A percentile compares a stretch with the other conserved stretches of the same genome.
Conservation (phyloP, 2,329 filamentous ascomycete genomes). For the Cladosporium sp. region DNA sequence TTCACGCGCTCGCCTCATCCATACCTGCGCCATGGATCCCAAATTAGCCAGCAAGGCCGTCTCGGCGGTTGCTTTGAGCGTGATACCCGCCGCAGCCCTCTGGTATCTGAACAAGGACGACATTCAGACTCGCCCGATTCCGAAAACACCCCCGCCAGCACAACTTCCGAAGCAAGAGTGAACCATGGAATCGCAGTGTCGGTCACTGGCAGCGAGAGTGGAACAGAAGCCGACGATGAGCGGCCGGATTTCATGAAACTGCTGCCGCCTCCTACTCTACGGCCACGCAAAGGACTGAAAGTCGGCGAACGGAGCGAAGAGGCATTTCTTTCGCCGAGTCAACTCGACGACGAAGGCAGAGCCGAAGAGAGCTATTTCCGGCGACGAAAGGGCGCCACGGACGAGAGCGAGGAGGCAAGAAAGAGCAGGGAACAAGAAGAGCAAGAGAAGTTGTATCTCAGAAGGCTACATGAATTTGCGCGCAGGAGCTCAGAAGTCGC, state of each 20-base stretch:
- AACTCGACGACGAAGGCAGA: constrained; percentile 44
- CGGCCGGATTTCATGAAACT: constrained; percentile 70
- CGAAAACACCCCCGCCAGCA: not conserved
- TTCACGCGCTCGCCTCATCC: constrained; percentile 27
- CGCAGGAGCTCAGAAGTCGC: constrained; percentile 57
- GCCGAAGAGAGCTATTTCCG: constrained; percentile 36
- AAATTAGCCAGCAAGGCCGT: constrained; percentile 18
- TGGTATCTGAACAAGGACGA: constrained; percentile 19
- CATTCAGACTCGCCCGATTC: not conserved
- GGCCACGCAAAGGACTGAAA: constrained; percentile 73
- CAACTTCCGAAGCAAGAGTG: not conserved
- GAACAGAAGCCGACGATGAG: constrained; percentile 93
- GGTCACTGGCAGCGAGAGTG: constrained; percentile 65
- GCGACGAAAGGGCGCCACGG: constrained; percentile 14
- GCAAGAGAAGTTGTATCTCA: constrained; percentile 65
- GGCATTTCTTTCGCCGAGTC: constrained; percentile 44
- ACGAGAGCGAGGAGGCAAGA: constrained; percentile 24
- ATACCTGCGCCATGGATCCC: constrained; percentile 24
- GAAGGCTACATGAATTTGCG: constrained; percentile 83
- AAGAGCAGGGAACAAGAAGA: constrained; percentile 41
- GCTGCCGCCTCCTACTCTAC: constrained; percentile 70
- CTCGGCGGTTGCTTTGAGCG: constrained; percentile 14
- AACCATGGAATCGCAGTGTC: not conserved
- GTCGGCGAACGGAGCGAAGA: constrained; percentile 42
- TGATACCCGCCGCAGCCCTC: constrained; percentile 15